These are phyloP conservation scores for Dactylellina leptospora DNA, from an alignment of 2,329 filamentous ascomycete genomes.

Conservation along the genomic window DNA sequence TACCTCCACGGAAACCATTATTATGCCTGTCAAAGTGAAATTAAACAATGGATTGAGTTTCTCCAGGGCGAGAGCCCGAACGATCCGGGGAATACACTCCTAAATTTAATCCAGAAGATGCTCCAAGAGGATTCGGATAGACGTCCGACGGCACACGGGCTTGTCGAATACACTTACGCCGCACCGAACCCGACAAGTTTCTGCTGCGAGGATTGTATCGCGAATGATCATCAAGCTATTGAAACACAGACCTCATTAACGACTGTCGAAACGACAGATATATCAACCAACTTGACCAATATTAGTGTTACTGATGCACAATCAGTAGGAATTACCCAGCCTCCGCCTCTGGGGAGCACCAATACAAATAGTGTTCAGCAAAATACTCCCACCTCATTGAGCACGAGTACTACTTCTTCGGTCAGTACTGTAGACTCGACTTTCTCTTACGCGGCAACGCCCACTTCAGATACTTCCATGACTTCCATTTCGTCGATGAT, in stretches of 20 bases:
- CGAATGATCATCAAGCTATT: not conserved
- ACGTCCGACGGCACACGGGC: constrained; percentile 4
- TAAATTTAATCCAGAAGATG: constrained; percentile 14
- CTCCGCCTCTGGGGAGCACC: too few relatives aligned
- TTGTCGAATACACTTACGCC: constrained; percentile 1
- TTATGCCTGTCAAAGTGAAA: not conserved
- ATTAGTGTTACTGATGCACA: not conserved
- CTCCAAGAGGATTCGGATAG: constrained; percentile 5
- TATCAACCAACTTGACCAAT: not conserved
- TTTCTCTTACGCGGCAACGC: not conserved
- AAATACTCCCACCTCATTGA: not conserved
- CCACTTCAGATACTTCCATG: not conserved
- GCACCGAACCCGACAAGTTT: not conserved
- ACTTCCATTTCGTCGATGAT: not conserved
- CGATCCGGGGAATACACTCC: not conserved
- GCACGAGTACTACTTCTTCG: not conserved
- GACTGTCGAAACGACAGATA: not conserved
- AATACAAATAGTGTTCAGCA: not conserved
- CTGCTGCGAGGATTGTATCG: constrained; percentile 1
- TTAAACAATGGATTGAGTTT: not conserved
- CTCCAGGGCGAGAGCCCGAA: not conserved
- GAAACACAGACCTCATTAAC: not conserved
- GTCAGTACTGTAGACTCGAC: not conserved
- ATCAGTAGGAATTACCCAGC: not conserved
- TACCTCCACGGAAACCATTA: constrained; percentile 5